These are phyloP conservation scores for Carex scoparia DNA, from an alignment of 176 grass and related monocot species.

Conservation along the genomic window DNA sequence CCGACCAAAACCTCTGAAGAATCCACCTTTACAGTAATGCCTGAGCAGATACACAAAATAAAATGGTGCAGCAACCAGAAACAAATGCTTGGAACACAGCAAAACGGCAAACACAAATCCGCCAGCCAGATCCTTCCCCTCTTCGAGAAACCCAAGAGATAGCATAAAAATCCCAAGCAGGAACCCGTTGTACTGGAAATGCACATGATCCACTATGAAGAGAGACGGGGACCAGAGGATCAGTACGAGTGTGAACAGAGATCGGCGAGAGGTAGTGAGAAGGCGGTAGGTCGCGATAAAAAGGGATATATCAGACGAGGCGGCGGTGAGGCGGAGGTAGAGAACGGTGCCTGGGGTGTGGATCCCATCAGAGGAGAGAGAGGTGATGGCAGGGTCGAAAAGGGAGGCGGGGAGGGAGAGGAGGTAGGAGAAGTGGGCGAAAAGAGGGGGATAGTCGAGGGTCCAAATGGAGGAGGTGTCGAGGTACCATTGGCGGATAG, in stretches of 20 bases:
- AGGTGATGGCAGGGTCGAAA: conserved; percentile 40
- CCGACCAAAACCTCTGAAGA: conserved; percentile 40
- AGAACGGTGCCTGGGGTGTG: conserved; percentile 35
- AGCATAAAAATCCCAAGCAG: conserved; percentile 55
- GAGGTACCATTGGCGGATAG: conserved; percentile 61
- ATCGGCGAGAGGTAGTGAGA: conserved; percentile 23
- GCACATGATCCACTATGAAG: conserved; percentile 68
- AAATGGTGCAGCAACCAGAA: conserved; percentile 66
- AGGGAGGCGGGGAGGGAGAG: conserved; percentile 48
- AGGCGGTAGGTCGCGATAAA: conserved; percentile 34
- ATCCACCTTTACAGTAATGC: conserved; percentile 69
- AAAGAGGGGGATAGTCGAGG: conserved; percentile 91
- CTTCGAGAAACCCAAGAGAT: conserved; percentile 57
- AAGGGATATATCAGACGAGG: conserved; percentile 38
- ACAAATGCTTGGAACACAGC: conserved; percentile 87
- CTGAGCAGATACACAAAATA: conserved; percentile 79
- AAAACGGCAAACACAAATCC: conserved; percentile 56
- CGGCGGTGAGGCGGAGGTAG: conserved; percentile 55
- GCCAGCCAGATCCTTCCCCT: conserved; percentile 60
- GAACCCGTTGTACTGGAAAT: conserved; percentile 90
- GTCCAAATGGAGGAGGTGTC: conserved; percentile 68
- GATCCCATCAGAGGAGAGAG: conserved; percentile 21
- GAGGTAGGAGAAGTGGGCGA: conserved; percentile 71
- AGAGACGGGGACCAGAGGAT: conserved; percentile 69
- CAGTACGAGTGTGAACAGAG: conserved; percentile 32